phyloP scores from a whole-genome alignment of 2,329 filamentous ascomycete genomes.

The Myriosclerotinia curreyana region DNA sequence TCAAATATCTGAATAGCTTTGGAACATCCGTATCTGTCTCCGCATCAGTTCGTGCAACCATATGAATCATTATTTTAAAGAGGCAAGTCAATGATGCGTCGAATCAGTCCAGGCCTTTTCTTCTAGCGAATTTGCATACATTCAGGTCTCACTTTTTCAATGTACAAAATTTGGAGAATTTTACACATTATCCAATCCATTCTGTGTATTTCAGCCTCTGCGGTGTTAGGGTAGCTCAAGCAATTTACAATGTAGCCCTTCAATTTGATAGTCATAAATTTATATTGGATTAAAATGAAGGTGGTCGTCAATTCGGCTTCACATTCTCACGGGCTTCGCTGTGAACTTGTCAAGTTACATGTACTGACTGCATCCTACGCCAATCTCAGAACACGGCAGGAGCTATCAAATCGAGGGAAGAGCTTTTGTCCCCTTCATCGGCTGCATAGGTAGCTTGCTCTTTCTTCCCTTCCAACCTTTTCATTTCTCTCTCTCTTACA shows the following conservation, averaged over 20 bases:
- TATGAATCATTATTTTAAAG: not conserved
- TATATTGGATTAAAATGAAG: slow-evolving; percentile 10
- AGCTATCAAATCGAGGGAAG: slow-evolving; percentile 8
- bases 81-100: not conserved
- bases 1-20: slow-evolving; percentile 2
- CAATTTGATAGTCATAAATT: slow-evolving; percentile 2
- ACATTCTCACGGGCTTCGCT: not conserved
- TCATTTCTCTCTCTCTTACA: not conserved
- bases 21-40: not conserved
- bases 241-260: not conserved
- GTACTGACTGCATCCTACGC: slow-evolving; percentile 5
- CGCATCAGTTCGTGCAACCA: not conserved
- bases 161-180: slow-evolving; percentile 2
- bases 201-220: slow-evolving; percentile 4
- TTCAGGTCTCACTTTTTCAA: slow-evolving; percentile 10
- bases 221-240: not conserved
- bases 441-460: slow-evolving; percentile 3
- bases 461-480: slow-evolving; percentile 1
- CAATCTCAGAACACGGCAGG: not conserved
- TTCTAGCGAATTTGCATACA: slow-evolving; percentile 1
- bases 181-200: slow-evolving; percentile 5
- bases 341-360: not conserved
- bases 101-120: not conserved
- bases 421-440: not conserved
- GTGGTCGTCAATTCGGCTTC: not conserved